Evolutionary conservation across 2,329 filamentous ascomycete species (phyloP), one percentile per base, ranked within the genome.

Genomic region (Trichoderma koningii): DNA sequence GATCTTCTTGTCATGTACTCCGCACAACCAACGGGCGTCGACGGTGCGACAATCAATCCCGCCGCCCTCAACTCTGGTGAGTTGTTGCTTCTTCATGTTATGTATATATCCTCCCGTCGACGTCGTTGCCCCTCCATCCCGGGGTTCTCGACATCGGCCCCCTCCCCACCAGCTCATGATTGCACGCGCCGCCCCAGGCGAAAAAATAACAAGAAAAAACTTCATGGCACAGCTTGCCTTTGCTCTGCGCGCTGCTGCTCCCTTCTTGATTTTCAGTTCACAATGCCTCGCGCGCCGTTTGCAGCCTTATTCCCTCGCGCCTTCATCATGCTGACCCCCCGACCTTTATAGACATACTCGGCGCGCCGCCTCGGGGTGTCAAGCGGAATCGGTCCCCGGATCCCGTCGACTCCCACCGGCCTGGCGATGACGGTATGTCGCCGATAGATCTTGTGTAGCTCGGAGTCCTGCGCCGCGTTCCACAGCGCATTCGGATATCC

Each of bases 1-100:
- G 63, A 65, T 66, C 66, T 66, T 51, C 71, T 65, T 70, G 73
- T 68, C 73, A 78, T 78, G 77, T 77, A 78, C 74, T 74, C 75
- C 68, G 73, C 71, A 66, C 76, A 71, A 78, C 84, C 88, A 78
- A 89, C 89, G 83, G 87, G 87, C 79, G 89, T 90, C 85, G 89
- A 91, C 77, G 89, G 89, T 82, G 91, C 90, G 76, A 96, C 92
- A 76, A 95, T 96, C 83, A 92, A 96, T 83, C 92, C 92, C 77
- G 91, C 91, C 74, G 91, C 90, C 69, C 85, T 96, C 81, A 92
- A 90, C 81, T 89, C 88, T 82, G 87, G 90, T 94, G 88, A 78
- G 81, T 83, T 55, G n/a, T 61, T 63, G 12, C 63, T 57, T 52
- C 64, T 28, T 45, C 57, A 47, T 55, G 34, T 51, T 51, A 23